Conservation (phyloP, 2,329 filamentous ascomycete species). For the Paracoccidioides brasiliensis region DNA sequence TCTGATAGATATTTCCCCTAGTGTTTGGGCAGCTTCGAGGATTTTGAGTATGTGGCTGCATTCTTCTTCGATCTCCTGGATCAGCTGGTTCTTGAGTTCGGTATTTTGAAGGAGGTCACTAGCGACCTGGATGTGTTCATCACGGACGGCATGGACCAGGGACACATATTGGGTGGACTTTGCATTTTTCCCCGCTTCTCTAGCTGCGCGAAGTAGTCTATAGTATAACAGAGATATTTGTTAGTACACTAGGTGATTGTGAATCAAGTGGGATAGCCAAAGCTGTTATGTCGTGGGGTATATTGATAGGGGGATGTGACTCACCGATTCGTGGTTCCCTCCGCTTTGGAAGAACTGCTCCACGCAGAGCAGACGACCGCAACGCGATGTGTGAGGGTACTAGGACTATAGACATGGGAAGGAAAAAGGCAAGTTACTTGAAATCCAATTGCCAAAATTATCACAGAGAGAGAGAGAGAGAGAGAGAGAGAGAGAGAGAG, state of each 20-base stretch:
- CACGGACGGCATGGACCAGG: constrained; percentile 67
- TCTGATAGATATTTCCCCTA: constrained; percentile 59
- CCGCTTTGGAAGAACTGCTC: constrained; percentile 85
- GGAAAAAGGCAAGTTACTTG: neutral
- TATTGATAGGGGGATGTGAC: constrained; percentile 25
- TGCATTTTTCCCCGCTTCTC: constrained; percentile 37
- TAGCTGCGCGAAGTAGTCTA: constrained; percentile 36
- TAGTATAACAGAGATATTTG: neutral
- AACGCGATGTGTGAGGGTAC: constrained; percentile 56
- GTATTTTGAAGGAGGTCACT: constrained; percentile 47
- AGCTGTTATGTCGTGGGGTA: neutral
- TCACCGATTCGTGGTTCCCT: constrained; percentile 90
- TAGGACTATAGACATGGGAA: constrained; percentile 36
- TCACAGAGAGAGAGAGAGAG: neutral
- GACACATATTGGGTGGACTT: constrained; percentile 49
- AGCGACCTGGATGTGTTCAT: constrained; percentile 67
- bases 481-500: constrained; percentile 1
- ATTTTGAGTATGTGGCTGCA: constrained; percentile 71
- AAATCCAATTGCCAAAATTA: neutral
- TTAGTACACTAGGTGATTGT: neutral
- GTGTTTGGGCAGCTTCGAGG: constrained; percentile 47
- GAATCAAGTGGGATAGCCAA: neutral
- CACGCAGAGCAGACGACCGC: constrained; percentile 92
- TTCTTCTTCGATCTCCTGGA: constrained; percentile 58
- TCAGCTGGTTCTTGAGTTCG: constrained; percentile 46